Percentiles rank a stretch among this genome's conserved stretches.
phyloP scores from a whole-genome alignment of 495 filamentous ascomycete genomes.

The Neurospora cerealis region DNA sequence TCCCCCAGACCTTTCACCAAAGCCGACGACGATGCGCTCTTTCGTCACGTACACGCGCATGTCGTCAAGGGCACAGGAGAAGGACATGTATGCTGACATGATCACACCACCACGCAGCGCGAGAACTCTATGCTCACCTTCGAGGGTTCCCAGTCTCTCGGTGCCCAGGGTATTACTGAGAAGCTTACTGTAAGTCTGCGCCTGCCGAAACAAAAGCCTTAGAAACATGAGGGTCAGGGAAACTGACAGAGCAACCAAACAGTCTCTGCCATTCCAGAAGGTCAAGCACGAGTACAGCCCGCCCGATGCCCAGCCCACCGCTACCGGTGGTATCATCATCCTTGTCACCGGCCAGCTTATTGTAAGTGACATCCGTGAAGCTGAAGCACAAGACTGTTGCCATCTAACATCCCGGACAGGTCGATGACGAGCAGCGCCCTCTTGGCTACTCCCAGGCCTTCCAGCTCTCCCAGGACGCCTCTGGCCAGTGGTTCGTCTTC shows the following conservation, averaged over 20 bases:
- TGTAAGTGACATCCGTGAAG: conserved; percentile 38
- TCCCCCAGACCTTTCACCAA: not conserved
- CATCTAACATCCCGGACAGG: conserved; percentile 34
- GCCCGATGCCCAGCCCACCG: conserved; percentile 66
- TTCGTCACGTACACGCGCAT: not conserved
- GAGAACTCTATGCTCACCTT: conserved; percentile 89
- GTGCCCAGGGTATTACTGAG: conserved; percentile 52
- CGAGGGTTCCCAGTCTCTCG: conserved; percentile 53
- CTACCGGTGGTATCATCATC: conserved; percentile 60
- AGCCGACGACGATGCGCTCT: not conserved
- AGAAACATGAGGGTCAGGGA: not conserved
- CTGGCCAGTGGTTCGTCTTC: conserved; percentile 68
- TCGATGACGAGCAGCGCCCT: conserved; percentile 68
- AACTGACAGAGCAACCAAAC: conserved; percentile 4
- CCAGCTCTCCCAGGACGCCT: conserved; percentile 61
- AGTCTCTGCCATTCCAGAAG: conserved; percentile 73
- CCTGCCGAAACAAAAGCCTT: not conserved
- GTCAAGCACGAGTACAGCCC: conserved; percentile 60
- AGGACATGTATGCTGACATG: not conserved
- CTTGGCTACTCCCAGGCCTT: conserved; percentile 84
- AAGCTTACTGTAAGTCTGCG: conserved; percentile 57
- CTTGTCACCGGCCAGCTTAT: conserved; percentile 74
- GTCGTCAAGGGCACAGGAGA: not conserved
- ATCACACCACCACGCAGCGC: conserved; percentile 42
- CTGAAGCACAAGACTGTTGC: not conserved